A percentile compares a stretch with the other conserved stretches of the same genome.
phyloP scores from a whole-genome alignment of 2,329 filamentous ascomycete genomes.

The Aspergillus caelatus region DNA sequence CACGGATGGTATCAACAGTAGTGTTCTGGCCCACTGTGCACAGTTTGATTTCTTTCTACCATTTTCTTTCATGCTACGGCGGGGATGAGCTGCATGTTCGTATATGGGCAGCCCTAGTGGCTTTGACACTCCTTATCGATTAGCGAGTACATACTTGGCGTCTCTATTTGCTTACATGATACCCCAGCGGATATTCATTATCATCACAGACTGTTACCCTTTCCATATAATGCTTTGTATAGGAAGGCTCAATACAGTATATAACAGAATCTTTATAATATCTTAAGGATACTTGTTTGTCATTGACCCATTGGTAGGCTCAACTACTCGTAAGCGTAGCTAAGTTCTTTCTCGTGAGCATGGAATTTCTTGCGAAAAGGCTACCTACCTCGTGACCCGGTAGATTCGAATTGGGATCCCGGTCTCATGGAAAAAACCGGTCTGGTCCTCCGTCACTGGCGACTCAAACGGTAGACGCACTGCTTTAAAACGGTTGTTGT shows the following conservation, averaged over 20 bases:
- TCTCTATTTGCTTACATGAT: constrained; percentile 8
- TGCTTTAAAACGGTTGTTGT: constrained; percentile 37
- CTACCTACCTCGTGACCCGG: constrained; percentile 27
- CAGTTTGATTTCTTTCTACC: constrained; percentile 5
- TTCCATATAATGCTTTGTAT: neutral
- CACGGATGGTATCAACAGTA: neutral
- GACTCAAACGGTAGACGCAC: constrained; percentile 46
- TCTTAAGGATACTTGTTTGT: neutral
- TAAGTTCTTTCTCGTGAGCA: neutral
- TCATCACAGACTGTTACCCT: neutral
- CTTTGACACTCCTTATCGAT: constrained; percentile 11
- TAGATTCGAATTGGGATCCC: constrained; percentile 43
- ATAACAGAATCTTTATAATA: neutral
- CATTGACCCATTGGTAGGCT: neutral
- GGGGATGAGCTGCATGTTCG: neutral
- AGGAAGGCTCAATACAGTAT: neutral
- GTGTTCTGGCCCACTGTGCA: neutral
- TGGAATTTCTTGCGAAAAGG: neutral
- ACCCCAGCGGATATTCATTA: constrained; percentile 8
- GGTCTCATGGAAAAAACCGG: constrained; percentile 52
- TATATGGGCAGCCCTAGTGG: neutral
- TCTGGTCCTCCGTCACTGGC: constrained; percentile 46
- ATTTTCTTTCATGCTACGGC: constrained; percentile 2
- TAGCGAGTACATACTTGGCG: constrained; percentile 6
- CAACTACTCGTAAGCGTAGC: neutral